Evolutionary conservation across 257 asterid genomes (phyloP).

Genomic region (Solanum piurae): DNA sequence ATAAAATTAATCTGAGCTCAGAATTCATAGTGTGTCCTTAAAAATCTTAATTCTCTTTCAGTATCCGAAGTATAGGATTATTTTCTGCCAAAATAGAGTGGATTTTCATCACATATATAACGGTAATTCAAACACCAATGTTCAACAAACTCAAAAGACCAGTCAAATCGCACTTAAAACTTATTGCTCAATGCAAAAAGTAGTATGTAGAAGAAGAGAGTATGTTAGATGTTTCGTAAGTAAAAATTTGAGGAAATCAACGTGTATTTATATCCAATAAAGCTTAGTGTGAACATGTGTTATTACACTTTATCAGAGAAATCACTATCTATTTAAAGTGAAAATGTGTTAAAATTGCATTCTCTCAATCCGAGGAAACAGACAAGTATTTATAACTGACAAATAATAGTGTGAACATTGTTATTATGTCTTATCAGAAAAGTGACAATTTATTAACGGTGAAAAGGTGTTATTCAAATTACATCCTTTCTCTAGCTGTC

Average conservation of each 20-base stretch:
- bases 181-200: neutral
- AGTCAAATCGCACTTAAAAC: neutral
- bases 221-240: neutral
- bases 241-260: neutral
- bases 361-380: neutral
- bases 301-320: neutral
- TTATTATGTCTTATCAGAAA: neutral
- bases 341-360: neutral
- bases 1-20: neutral
- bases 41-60: neutral
- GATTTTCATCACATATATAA: neutral
- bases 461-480: neutral
- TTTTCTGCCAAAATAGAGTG: neutral
- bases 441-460: fast-evolving
- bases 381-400: neutral
- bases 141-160: neutral
- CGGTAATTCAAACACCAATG: neutral
- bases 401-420: neutral
- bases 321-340: neutral
- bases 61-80: no score
- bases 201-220: neutral
- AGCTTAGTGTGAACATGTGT: neutral
- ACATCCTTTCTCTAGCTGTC: neutral
- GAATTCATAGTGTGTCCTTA: neutral
- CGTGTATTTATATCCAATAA: neutral